phyloP scores from a whole-genome alignment of 2,329 filamentous ascomycete genomes.

The Metarhizium anisopliae region DNA sequence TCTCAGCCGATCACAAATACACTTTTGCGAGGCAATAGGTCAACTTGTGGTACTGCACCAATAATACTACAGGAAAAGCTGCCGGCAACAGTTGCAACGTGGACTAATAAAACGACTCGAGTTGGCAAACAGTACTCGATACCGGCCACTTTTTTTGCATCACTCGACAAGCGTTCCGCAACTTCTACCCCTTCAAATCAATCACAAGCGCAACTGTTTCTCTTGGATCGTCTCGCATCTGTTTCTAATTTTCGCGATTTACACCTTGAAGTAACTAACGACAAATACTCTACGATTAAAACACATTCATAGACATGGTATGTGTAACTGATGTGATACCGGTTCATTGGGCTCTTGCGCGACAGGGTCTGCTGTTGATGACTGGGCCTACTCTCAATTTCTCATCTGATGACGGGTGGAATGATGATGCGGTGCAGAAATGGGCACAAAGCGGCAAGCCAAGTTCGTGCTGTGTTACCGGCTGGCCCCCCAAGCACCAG shows the following conservation, averaged over 20 bases:
- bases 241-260: neutral
- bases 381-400: neutral
- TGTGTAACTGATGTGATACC: slow-evolving; percentile 21
- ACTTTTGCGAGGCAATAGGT: slow-evolving; percentile 4
- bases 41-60: neutral
- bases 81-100: neutral
- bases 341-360: neutral
- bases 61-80: neutral
- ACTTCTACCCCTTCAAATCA: neutral
- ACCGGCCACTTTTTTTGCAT: neutral
- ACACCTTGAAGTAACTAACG: slow-evolving; percentile 1
- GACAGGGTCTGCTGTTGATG: slow-evolving; percentile 9
- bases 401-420: neutral
- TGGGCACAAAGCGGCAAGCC: neutral
- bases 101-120: neutral
- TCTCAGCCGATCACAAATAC: neutral
- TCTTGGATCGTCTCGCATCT: neutral
- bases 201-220: neutral
- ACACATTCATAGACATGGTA: slow-evolving; percentile 9
- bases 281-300: neutral
- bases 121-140: neutral
- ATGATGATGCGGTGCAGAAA: neutral
- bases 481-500: neutral
- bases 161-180: neutral
- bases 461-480: neutral